A percentile compares a stretch with the other conserved stretches of the same genome.
These are phyloP conservation scores for Trametes sp. DNA, from an alignment of 1,284 basidiomycete species.

Conservation along the genomic window DNA sequence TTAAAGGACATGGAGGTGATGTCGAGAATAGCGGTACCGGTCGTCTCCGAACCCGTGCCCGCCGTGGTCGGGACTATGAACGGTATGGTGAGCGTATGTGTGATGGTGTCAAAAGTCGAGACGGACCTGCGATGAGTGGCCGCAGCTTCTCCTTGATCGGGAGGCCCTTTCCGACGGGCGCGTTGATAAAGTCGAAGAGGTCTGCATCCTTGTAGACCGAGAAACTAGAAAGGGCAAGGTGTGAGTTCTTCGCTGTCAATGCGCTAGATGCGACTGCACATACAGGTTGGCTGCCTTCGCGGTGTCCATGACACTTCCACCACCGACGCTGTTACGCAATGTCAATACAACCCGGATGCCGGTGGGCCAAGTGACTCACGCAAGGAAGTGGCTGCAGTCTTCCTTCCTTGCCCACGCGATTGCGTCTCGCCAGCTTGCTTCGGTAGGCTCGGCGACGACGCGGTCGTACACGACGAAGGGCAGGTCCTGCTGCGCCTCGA, in stretches of 20 bases:
- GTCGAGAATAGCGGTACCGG: conserved; percentile 97
- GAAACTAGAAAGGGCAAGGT: conserved; percentile 55
- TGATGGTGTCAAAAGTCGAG: too few species aligned
- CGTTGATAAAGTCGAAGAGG: conserved; percentile 96
- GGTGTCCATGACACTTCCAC: conserved; percentile 96
- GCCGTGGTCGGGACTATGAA: conserved; percentile 89
- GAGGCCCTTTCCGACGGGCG: conserved; percentile 92
- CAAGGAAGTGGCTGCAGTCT: conserved; percentile 94
- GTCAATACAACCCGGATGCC: not conserved
- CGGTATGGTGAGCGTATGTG: conserved; percentile 2
- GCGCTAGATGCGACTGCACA: conserved; percentile 33
- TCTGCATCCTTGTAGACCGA: conserved; percentile 91
- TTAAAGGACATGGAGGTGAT: conserved; percentile 92
- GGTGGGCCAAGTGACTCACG: conserved; percentile 55
- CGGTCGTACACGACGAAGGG: conserved; percentile 88
- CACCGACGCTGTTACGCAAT: conserved; percentile 73
- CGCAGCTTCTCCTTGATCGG: conserved; percentile 81
- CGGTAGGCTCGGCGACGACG: conserved; percentile 91
- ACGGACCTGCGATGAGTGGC: conserved; percentile 84
- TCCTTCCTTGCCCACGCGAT: conserved; percentile 88
- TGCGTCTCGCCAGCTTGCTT: conserved; percentile 87
- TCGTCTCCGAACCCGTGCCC: conserved; percentile 97
- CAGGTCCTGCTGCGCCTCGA: conserved; percentile 77
- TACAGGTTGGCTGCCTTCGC: conserved; percentile 93
- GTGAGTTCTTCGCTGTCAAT: not conserved